Conservation (phyloP, 257 asterid species). For the Fraxinus pennsylvanica region DNA sequence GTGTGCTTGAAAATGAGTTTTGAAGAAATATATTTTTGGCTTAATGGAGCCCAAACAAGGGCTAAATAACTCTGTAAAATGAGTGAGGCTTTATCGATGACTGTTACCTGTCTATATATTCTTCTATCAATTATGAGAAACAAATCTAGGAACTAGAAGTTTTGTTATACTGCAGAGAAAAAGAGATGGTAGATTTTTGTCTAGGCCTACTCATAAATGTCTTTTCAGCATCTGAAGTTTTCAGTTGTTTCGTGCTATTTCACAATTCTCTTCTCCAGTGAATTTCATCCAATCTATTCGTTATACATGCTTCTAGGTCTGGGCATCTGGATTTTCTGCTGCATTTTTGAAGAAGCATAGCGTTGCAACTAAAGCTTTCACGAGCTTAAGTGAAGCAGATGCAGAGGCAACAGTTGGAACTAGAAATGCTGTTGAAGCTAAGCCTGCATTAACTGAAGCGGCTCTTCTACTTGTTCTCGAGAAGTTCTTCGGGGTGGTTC, state of each 20-base stretch:
- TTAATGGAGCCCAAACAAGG: no score
- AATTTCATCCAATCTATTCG: constrained; percentile 11
- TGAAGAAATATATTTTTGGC: no score
- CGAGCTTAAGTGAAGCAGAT: constrained; percentile 25
- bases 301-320: constrained; percentile 51
- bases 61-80: not conserved
- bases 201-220: not conserved
- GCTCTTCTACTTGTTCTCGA: constrained; percentile 64
- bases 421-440: constrained; percentile 55
- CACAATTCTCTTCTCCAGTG: not conserved
- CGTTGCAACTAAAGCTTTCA: constrained; percentile 63
- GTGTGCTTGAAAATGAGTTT: no score
- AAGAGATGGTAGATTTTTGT: not conserved
- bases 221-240: constrained; percentile 2
- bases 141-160: not conserved
- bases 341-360: constrained; percentile 88
- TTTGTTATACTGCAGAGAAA: not conserved
- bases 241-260: not conserved
- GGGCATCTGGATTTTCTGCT: constrained; percentile 93
- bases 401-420: constrained; percentile 39
- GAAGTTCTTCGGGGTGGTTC: constrained; percentile 74
- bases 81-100: not conserved
- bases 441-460: constrained; percentile 67
- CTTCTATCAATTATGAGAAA: not conserved
- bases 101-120: not conserved